A percentile compares a stretch with the other conserved stretches of the same genome.
phyloP scores from a whole-genome alignment of 2,329 filamentous ascomycete genomes.

The Paradendryphiella salina region DNA sequence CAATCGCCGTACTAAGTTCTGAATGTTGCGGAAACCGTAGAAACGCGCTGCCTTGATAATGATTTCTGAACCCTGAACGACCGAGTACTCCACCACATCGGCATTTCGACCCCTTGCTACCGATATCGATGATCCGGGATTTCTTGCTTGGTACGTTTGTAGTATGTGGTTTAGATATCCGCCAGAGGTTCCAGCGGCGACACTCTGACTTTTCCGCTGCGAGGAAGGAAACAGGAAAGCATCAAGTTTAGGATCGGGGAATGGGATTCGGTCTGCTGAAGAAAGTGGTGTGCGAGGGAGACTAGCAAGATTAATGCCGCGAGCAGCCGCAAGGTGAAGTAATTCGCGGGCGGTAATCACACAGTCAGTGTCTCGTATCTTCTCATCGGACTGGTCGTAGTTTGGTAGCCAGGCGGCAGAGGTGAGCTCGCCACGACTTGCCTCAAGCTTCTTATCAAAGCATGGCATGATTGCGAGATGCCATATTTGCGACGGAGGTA shows the following conservation, averaged over 20 bases:
- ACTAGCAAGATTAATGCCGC: conserved; percentile 74
- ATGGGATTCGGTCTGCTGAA: conserved; percentile 56
- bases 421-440: conserved; percentile 88
- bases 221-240: conserved; percentile 70
- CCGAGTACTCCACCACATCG: conserved; percentile 84
- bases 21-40: conserved; percentile 97
- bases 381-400: conserved; percentile 25
- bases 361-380: conserved; percentile 87
- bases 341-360: conserved; percentile 97
- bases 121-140: conserved; percentile 73
- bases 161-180: conserved; percentile 88
- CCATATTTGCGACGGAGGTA: conserved; percentile 83
- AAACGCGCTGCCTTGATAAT: conserved; percentile 67
- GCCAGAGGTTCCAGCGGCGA: conserved; percentile 76
- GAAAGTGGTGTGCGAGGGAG: conserved; percentile 64
- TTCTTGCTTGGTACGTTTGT: conserved; percentile 68
- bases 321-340: conserved; percentile 81
- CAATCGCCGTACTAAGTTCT: conserved; percentile 90
- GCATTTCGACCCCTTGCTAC: conserved; percentile 79
- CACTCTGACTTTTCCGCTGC: conserved; percentile 48
- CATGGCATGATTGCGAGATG: conserved; percentile 97
- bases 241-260: conserved; percentile 73
- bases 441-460: conserved; percentile 98
- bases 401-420: conserved; percentile 68
- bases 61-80: conserved; percentile 56